phyloP scores from a whole-genome alignment of 306 rosid genomes.

The Cercis canadensis region DNA sequence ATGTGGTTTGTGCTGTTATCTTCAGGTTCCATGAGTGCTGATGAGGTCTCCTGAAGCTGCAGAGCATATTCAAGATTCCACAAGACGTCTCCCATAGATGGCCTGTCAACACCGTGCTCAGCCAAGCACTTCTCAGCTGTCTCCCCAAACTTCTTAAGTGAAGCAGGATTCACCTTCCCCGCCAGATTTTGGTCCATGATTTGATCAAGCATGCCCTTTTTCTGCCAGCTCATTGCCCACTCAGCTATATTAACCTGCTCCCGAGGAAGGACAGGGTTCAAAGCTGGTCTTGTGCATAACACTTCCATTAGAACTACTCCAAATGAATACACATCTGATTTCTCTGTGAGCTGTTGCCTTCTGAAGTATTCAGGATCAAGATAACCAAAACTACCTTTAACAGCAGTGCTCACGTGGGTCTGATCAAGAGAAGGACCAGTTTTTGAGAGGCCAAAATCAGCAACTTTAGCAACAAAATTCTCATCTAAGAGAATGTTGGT shows the following conservation, averaged over 20 bases:
- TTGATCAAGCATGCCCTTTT: constrained; percentile 95
- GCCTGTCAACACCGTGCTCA: constrained; percentile 90
- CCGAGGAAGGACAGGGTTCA: constrained; percentile 94
- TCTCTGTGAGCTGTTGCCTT: constrained; percentile 97
- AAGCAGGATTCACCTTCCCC: constrained; percentile 85
- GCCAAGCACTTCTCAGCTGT: constrained; percentile 96
- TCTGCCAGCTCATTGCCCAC: constrained; percentile 97
- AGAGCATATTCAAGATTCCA: constrained; percentile 95
- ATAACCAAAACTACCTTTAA: constrained; percentile 97
- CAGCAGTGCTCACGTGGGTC: constrained; percentile 98
- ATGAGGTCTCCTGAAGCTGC: constrained; percentile 90
- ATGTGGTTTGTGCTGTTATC: constrained; percentile 97
- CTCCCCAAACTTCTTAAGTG: constrained; percentile 94
- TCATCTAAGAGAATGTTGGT: constrained; percentile 97
- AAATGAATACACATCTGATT: constrained; percentile 95
- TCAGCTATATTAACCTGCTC: constrained; percentile 99
- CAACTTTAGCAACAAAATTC: constrained; percentile 91
- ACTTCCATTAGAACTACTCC: constrained; percentile 99
- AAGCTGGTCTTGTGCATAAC: constrained; percentile 94
- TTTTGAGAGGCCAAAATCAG: constrained; percentile 96
- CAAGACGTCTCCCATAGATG: constrained; percentile 97
- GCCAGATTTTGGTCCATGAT: constrained; percentile 86
- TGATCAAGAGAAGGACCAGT: constrained; percentile 97
- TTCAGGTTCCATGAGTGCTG: constrained; percentile 86
- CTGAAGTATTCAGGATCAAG: constrained; percentile 97